phyloP scores from a whole-genome alignment of 2,329 filamentous ascomycete species.

The Trichoderma sp. region DNA sequence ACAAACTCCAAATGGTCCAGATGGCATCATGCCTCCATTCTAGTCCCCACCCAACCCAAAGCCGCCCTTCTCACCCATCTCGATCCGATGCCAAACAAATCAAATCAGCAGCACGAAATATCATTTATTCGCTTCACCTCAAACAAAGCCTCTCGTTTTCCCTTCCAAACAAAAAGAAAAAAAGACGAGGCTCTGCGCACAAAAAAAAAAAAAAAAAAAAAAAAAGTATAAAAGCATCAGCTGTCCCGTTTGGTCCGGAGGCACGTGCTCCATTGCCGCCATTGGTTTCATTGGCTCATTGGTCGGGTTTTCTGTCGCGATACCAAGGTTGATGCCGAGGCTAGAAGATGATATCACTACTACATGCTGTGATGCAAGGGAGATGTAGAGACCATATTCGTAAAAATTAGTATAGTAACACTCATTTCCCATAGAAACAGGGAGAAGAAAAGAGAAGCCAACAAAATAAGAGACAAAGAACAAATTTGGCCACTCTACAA shows the following conservation, averaged over 20 bases:
- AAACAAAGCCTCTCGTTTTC: background rate
- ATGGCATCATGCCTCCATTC: slow-evolving; percentile 1
- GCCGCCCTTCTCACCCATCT: background rate
- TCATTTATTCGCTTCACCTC: background rate
- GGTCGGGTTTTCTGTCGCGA: background rate
- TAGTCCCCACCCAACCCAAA: background rate
- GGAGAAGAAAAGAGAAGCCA: background rate
- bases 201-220: background rate
- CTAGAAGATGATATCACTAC: background rate
- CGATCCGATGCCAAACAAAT: background rate
- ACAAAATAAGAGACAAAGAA: background rate
- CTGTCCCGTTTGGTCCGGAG: background rate
- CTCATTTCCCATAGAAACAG: background rate
- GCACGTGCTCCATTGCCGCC: slow-evolving; percentile 18
- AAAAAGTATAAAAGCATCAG: background rate
- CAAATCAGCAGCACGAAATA: background rate
- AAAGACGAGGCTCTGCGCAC: background rate
- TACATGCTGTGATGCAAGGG: background rate
- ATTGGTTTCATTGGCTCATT: background rate
- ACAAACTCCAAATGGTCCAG: background rate
- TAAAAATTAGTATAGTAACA: background rate
- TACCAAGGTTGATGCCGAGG: background rate
- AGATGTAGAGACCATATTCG: background rate
- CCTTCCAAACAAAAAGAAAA: background rate
- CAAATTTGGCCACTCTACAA: background rate